Conservation (phyloP, 352 stramenopile species). For the Peronosclerospora sorghi region DNA sequence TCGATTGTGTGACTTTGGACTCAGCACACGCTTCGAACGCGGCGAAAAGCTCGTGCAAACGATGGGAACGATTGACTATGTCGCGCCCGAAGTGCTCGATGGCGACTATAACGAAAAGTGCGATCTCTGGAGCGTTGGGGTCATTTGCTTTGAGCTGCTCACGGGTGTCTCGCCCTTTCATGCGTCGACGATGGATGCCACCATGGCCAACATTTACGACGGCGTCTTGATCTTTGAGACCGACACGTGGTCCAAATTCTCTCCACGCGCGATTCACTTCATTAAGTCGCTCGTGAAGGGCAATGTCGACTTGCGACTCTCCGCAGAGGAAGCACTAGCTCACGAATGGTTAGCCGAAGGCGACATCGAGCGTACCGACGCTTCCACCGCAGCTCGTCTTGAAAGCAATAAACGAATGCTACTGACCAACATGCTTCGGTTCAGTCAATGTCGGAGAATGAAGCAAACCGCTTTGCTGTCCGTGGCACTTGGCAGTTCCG, state of each 20-base stretch:
- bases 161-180: conserved; percentile 62
- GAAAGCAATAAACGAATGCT: conserved; percentile 51
- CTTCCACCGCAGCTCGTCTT: conserved; percentile 18
- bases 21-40: conserved; percentile 62
- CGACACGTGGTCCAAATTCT: conserved; percentile 50
- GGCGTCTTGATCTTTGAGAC: conserved; percentile 63
- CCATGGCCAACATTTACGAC: conserved; percentile 79
- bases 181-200: conserved; percentile 54
- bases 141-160: conserved; percentile 71
- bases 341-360: conserved; percentile 53
- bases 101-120: conserved; percentile 78
- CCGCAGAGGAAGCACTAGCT: conserved; percentile 49
- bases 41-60: conserved; percentile 66
- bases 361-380: conserved; percentile 5
- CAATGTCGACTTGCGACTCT: conserved; percentile 48
- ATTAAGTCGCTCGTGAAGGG: conserved; percentile 76
- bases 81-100: conserved; percentile 71
- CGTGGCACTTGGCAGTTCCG: conserved; percentile 57
- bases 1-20: conserved; percentile 75
- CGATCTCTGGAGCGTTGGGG: conserved; percentile 69
- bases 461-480: conserved; percentile 67
- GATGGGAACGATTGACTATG: conserved; percentile 75
- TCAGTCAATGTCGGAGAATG: conserved; percentile 62
- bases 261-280: conserved; percentile 53
- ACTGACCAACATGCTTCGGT: conserved; percentile 69